Base-by-base conservation (phyloP, 164 flowering plant species). In the Paratinospora sagittata region DNA sequence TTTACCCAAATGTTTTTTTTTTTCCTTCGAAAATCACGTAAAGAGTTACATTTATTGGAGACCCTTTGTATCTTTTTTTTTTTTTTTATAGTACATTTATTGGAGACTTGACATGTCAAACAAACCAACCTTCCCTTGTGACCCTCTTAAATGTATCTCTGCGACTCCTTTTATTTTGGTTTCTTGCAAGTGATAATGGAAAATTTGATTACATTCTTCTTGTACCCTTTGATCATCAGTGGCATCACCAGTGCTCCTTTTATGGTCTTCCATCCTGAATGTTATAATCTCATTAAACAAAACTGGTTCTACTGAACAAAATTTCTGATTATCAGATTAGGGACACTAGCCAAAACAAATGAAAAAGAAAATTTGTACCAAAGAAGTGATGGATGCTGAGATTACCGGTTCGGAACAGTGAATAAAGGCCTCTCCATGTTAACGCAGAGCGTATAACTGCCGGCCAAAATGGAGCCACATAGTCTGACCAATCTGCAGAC, bases 401-500 rank as follows among this genome's bases (percentile, higher is more conserved):
- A 67, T 80, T 86, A 95, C 99, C 97, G 62, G 83, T 81, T 37
- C 85, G 78, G 26, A 92, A 72, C 66, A 95, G 78, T 4, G 97
- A 95, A 23, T 86, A 84, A 71, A 95, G 16, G 74, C 99, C 99
- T 69, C 85, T 89, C 93, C 93, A 90, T 63, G 99, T 83, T 65
- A 92, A 78, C 12, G 94, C 94, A 14, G 96, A 85, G 66, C 85
- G 90, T 30, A 95, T 84, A 3, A 92, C 96, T 12, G 97, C 99
- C 6, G 99, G 97, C 99, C 99, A 95, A 78, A 95, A 95, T 27
- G 99, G 99, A 0, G 99, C 99, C 17, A 95, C 97, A 74, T 88
- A 60, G 23, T 78, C 78, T 1, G 99, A 86, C 99, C 99, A 92
- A 76, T 95, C 99, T 52, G 87, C 97, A 57, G 85, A 39, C 79